Evolutionary conservation across 208 protist species (phyloP).

Genomic region (Endotrypanum monterogeii): DNA sequence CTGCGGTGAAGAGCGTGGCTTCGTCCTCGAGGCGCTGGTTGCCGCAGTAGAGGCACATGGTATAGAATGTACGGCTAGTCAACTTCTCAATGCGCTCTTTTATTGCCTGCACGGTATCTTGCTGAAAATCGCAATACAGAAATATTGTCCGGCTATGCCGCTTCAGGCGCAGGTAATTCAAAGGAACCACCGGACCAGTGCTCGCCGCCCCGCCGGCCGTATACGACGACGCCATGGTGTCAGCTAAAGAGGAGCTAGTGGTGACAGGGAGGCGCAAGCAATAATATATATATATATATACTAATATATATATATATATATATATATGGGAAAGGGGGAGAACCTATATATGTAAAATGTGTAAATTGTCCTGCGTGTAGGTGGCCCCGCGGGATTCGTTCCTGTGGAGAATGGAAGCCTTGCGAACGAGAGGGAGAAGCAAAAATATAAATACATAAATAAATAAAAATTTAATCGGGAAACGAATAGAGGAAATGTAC

Average conservation of each 20-base stretch:
- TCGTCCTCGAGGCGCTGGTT: conserved; percentile 77
- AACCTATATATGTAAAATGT: conserved; percentile 8
- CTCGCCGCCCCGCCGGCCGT: conserved; percentile 7
- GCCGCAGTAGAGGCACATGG: conserved; percentile 74
- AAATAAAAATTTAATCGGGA: neutral
- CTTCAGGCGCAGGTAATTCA: conserved; percentile 82
- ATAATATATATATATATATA: too few relatives aligned
- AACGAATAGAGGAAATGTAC: neutral
- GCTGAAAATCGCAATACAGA: conserved; percentile 89
- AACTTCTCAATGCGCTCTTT: conserved; percentile 91
- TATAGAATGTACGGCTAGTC: conserved; percentile 79
- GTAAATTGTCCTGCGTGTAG: neutral
- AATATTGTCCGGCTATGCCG: conserved; percentile 85
- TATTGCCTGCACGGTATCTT: conserved; percentile 89
- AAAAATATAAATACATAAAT: too few relatives aligned
- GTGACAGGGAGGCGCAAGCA: neutral
- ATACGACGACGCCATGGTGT: conserved; percentile 28
- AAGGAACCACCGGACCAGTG: conserved; percentile 28
- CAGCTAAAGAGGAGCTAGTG: neutral
- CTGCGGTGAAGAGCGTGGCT: conserved; percentile 79
- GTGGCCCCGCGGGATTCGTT: neutral
- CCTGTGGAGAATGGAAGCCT: neutral
- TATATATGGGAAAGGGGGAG: too few relatives aligned
- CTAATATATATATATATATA: too few relatives aligned
- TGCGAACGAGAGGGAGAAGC: neutral